Base-by-base conservation (phyloP, 129 eudicot genomes). In the Erigeron canadensis region DNA sequence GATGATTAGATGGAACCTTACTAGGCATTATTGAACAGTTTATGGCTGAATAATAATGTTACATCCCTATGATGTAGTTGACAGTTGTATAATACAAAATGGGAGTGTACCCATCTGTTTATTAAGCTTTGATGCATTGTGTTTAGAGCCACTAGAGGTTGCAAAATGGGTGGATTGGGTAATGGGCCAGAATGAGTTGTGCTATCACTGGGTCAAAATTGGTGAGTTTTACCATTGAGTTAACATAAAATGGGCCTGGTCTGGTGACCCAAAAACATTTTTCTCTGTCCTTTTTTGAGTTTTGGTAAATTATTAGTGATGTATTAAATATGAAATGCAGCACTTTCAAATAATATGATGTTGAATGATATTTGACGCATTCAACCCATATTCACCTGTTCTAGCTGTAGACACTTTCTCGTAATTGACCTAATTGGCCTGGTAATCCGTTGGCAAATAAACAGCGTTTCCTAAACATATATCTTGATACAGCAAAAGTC, bases 21-120 rank as follows among this genome's bases (percentile, higher is more conserved):
- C n/a, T 51, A 71, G 38, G 61, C 48, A 53, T 43, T 71, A 42
- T 54, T 72, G 53, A 56, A 11, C 58, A 34, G 67, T 66, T 63
- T 15, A 34, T 71, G 50, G 17, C 76, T 63, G 77, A 78, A 78
- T 71, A 77, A 77, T 61, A 61, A 63, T 38, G 13, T 69, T 10
- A 61, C 17, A 22, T 76, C 50, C 42, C 75, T 47, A 39, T 43
- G 34, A 42, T 70, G 67, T 77, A 77, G 60, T 77, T 43, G 57
- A 61, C 22, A 69, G 75, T 77, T 77, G 59, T 70, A 63, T 51
- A 53, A 77, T 70, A 63, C 40, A 51, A 42, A 62, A 16, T 23
- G 23, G 43, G 63, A 48, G 71, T 39, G 65, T 62, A 74, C 57
- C 69, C 10, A 53, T 57, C 38, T 54, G 19, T 28, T 65, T 68